Base-by-base conservation (phyloP, 2,329 filamentous ascomycete genomes). In the Alternaria arbusti region DNA sequence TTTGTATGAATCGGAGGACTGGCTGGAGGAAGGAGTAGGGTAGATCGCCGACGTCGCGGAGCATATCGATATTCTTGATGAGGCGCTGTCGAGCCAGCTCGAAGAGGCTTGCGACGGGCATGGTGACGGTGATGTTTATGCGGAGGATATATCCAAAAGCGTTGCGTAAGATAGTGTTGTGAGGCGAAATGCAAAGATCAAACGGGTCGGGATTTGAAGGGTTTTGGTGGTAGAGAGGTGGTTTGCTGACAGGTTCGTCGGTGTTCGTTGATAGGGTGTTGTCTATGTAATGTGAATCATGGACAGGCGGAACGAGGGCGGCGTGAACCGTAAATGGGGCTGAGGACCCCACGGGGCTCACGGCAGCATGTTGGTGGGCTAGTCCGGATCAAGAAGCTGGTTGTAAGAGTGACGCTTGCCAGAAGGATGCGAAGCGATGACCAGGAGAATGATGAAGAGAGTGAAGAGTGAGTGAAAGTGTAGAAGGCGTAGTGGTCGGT, bases 21-120 rank as follows among this genome's bases (percentile, higher is more conserved):
- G 88, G 86, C 8, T 86, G 84, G 55, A 92, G 86, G 66, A 90
- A 82, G 23, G 86, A 80, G 80, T 91, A 93, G 4, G 90, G 88
- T 43, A 94, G 83, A 60, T 89, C 86, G 68, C 92, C 92, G 47
- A 97, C 84, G 77, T 92, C 89, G 49, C 85, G 85, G 59, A 97
- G 79, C 62, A 78, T 71, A 59, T 77, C 67, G 63, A 83, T 77
- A 70, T 82, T 81, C 59, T 78, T 78, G 60, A 82, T 79, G 17
- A 81, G 75, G 57, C 79, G 78, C 61, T 78, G 77, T 50, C 73
- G 76, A 47, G 81, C 80, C 67, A 84, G 77, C 57, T 78, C 71
- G 65, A 74, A 74, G 44, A 84, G 79, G 51, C 74, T 76, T 32
- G 75, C 63, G 52, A 75, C 78, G n/a, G 76, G 75, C 78, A 80